Percentiles rank a stretch among this genome's conserved stretches.
These are phyloP conservation scores for Syzygium malaccense DNA, from an alignment of 441 rosid genomes.

Conservation along the genomic window DNA sequence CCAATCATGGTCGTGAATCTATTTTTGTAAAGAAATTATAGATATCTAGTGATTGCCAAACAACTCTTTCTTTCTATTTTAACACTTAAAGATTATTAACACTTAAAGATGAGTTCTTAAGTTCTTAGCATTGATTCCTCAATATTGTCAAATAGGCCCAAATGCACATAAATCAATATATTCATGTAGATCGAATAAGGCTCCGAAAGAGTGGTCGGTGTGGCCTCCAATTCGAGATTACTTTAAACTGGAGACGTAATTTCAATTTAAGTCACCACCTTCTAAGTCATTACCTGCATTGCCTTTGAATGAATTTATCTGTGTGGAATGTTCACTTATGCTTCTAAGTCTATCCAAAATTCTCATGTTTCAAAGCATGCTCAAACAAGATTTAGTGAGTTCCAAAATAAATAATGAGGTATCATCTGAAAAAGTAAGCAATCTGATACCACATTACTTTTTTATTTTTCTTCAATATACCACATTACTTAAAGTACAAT, in stretches of 20 bases:
- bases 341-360: neutral
- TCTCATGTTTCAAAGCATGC: neutral
- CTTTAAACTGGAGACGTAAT: rapidly evolving
- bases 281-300: neutral
- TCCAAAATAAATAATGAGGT: no score
- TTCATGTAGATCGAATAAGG: neutral
- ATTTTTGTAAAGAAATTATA: no score
- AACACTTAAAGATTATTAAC: no score
- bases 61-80: no score
- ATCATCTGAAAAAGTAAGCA: neutral
- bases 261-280: neutral
- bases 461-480: no score
- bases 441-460: neutral
- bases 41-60: no score
- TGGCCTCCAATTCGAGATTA: neutral
- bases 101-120: no score
- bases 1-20: no score
- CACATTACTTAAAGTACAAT: no score
- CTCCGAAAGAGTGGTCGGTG: rapidly evolving
- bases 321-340: neutral
- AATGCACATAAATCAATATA: neutral
- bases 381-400: neutral
- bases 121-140: neutral
- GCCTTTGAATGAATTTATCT: neutral
- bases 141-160: neutral